These are phyloP conservation scores for Pseudoneurospora amorphoporcata DNA, from an alignment of 495 filamentous ascomycete species.

Conservation along the genomic window DNA sequence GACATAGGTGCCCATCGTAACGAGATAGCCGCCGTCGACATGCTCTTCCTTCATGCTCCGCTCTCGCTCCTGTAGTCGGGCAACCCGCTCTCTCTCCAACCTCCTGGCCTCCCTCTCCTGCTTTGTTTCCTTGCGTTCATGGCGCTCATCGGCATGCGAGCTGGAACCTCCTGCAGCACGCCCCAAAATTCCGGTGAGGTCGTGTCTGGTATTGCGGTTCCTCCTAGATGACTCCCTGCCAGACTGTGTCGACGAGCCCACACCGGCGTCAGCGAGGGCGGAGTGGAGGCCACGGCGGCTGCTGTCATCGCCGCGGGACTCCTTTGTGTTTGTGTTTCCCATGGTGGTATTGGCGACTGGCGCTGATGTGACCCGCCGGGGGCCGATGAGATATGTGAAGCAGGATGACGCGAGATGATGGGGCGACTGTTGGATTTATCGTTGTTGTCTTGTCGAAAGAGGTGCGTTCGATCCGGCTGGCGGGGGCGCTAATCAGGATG, in stretches of 20 bases:
- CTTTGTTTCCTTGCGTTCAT: conserved; percentile 68
- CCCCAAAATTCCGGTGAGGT: conserved; percentile 17
- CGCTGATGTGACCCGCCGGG: not conserved
- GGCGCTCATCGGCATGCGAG: conserved; percentile 21
- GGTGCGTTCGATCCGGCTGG: not conserved
- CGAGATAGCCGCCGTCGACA: conserved; percentile 89
- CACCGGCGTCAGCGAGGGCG: conserved; percentile 6
- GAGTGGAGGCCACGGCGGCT: conserved; percentile 15
- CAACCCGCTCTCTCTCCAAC: conserved; percentile 66
- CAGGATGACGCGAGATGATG: not conserved
- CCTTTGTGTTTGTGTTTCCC: conserved; percentile 25
- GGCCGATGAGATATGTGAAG: not conserved
- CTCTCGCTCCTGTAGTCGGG: conserved; percentile 72
- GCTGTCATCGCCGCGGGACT: conserved; percentile 18
- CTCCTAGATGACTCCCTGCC: conserved; percentile 16
- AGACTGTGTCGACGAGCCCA: conserved; percentile 8
- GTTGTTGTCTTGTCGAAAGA: not conserved
- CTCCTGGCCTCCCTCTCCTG: conserved; percentile 83
- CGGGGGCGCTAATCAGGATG: not conserved
- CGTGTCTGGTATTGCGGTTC: conserved; percentile 19
- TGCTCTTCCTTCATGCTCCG: conserved; percentile 87
- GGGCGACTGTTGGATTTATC: not conserved
- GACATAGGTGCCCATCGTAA: conserved; percentile 89
- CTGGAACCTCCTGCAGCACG: conserved; percentile 11
- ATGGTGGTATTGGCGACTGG: conserved; percentile 6